These are phyloP conservation scores for Sutorius australiensis DNA, from an alignment of 768 basidiomycete species.

Conservation along the genomic window DNA sequence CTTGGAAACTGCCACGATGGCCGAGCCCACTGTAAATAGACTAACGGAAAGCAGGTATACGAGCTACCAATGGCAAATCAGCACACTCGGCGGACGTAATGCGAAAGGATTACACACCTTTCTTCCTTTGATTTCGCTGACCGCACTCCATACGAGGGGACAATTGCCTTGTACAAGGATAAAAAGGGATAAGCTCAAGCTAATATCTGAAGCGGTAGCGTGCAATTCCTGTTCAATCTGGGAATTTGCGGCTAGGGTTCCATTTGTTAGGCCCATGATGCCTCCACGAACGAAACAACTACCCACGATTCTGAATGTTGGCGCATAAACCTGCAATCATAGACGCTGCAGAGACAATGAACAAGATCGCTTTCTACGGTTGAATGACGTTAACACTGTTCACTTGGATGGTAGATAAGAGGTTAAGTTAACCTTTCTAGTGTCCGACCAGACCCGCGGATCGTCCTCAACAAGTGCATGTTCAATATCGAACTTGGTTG, in stretches of 20 bases:
- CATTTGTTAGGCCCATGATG: not conserved
- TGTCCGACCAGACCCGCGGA: constrained; percentile 55
- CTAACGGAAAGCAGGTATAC: constrained; percentile 54
- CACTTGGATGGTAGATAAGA: not conserved
- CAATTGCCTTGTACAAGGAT: constrained; percentile 66
- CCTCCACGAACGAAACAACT: not conserved
- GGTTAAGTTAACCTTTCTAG: constrained; percentile 50
- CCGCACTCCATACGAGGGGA: constrained; percentile 30
- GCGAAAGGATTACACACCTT: constrained; percentile 41
- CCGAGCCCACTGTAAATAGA: constrained; percentile 53
- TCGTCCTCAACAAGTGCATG: constrained; percentile 51
- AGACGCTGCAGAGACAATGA: constrained; percentile 27
- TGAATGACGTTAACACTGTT: not conserved
- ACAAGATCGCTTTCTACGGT: constrained; percentile 18
- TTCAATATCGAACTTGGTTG: constrained; percentile 32
- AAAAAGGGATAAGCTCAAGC: constrained; percentile 65
- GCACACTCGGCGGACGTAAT: not conserved
- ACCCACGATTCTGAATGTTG: constrained; percentile 32
- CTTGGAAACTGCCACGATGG: constrained; percentile 54
- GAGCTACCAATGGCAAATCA: constrained; percentile 30
- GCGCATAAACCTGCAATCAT: constrained; percentile 27
- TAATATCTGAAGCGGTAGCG: constrained; percentile 59
- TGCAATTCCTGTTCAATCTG: constrained; percentile 60
- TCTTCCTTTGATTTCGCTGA: constrained; percentile 61
- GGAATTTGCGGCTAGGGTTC: constrained; percentile 55